Percentiles rank a stretch among this genome's conserved stretches.
These are phyloP conservation scores for Aureobasidium pullulans DNA, from an alignment of 2,329 filamentous ascomycete species.

Conservation along the genomic window DNA sequence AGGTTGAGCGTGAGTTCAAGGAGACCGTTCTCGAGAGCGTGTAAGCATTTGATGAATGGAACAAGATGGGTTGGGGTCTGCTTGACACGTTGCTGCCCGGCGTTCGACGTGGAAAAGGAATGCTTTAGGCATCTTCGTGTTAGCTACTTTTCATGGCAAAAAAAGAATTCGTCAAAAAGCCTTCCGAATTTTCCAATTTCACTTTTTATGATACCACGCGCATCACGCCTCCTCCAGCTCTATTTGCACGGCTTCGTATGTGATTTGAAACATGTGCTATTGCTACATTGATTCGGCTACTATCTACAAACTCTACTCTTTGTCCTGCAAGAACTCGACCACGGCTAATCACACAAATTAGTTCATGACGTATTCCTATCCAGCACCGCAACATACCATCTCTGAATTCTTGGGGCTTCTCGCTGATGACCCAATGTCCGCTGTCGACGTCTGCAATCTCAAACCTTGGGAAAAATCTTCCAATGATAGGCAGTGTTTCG, in stretches of 20 bases:
- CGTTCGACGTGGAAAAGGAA: constrained; percentile 16
- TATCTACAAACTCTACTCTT: constrained; percentile 24
- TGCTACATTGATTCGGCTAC: not conserved
- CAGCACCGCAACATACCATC: constrained; percentile 47
- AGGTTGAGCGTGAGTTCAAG: constrained; percentile 91
- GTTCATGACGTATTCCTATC: not conserved
- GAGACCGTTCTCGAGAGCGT: constrained; percentile 90
- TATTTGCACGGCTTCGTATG: not conserved
- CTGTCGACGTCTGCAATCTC: constrained; percentile 65
- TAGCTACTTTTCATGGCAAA: constrained; percentile 18
- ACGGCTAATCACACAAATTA: constrained; percentile 42
- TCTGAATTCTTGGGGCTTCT: constrained; percentile 73
- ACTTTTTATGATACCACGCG: constrained; percentile 11
- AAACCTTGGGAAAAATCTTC: constrained; percentile 75
- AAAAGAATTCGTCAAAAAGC: constrained; percentile 16
- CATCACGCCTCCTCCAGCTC: not conserved
- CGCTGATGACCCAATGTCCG: constrained; percentile 86
- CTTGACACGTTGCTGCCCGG: constrained; percentile 16
- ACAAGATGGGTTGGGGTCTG: constrained; percentile 14
- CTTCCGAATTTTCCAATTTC: constrained; percentile 13
- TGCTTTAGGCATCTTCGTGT: constrained; percentile 17
- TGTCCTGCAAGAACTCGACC: constrained; percentile 55
- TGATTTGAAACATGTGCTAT: not conserved
- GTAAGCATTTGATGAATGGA: constrained; percentile 46
- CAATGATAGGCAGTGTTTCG: constrained; percentile 70